Conservation (phyloP, 2,329 filamentous ascomycete species). For the Tolypocladium cylindrosporum region DNA sequence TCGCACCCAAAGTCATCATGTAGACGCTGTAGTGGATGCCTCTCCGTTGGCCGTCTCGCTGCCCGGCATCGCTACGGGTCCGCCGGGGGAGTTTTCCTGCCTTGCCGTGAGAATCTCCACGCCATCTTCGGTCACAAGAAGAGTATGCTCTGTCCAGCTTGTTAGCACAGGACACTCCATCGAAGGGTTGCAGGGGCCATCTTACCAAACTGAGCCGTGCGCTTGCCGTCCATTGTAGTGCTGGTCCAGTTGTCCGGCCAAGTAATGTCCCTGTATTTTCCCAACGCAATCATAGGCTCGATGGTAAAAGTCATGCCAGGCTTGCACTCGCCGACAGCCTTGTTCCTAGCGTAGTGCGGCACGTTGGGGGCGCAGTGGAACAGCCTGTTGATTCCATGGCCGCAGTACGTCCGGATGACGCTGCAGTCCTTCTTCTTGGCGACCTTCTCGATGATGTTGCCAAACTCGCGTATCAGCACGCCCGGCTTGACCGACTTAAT, state of each 20-base stretch:
- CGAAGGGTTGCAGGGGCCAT: constrained; percentile 4
- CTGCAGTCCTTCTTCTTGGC: constrained; percentile 79
- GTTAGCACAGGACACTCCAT: constrained; percentile 10
- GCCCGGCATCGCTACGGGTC: constrained; percentile 27
- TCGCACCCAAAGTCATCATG: neutral
- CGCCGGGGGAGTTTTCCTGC: constrained; percentile 63
- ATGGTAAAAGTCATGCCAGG: constrained; percentile 98
- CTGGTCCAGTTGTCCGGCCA: constrained; percentile 99
- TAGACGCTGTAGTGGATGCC: neutral
- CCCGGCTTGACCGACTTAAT: constrained; percentile 92
- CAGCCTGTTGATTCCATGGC: constrained; percentile 85
- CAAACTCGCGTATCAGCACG: constrained; percentile 83
- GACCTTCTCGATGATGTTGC: constrained; percentile 90
- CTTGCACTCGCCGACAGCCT: constrained; percentile 88
- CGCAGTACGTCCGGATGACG: constrained; percentile 92
- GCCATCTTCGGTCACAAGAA: constrained; percentile 73
- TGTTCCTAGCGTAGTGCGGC: constrained; percentile 97
- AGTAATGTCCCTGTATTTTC: constrained; percentile 83
- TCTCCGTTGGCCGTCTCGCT: neutral
- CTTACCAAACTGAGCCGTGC: constrained; percentile 86
- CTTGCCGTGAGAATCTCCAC: constrained; percentile 75
- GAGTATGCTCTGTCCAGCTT: constrained; percentile 55
- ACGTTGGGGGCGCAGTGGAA: constrained; percentile 94
- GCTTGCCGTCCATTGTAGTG: constrained; percentile 79
- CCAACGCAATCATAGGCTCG: constrained; percentile 94